Percentiles rank a stretch among this genome's conserved stretches.
phyloP scores from a whole-genome alignment of 2,329 filamentous ascomycete genomes.

The Colletotrichum sidae region DNA sequence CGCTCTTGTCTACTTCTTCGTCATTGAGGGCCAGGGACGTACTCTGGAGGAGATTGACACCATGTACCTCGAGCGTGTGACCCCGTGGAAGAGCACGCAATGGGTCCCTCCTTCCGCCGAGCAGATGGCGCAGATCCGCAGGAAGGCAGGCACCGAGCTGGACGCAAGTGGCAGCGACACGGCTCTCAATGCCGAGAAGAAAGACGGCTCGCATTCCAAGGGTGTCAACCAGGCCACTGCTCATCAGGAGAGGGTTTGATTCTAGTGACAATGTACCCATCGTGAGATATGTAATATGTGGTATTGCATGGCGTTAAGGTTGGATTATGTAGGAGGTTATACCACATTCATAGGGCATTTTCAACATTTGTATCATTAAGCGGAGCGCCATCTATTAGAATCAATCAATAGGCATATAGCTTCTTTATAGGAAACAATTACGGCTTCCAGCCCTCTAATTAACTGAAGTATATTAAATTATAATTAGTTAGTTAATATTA shows the following conservation, averaged over 20 bases:
- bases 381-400: no score
- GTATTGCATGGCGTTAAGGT: background rate
- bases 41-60: slow-evolving; percentile 84
- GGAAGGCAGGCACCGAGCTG: slow-evolving; percentile 54
- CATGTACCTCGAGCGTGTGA: slow-evolving; percentile 77
- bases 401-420: no score
- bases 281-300: background rate
- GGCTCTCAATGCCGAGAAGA: slow-evolving; percentile 25
- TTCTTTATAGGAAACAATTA: no score
- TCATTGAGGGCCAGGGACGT: slow-evolving; percentile 79
- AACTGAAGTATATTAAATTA: no score
- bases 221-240: slow-evolving; percentile 4
- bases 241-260: slow-evolving; percentile 30
- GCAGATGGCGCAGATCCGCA: slow-evolving; percentile 55
- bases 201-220: slow-evolving; percentile 5
- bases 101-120: slow-evolving; percentile 61
- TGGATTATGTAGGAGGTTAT: background rate
- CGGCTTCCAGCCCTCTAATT: no score
- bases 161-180: slow-evolving; percentile 40
- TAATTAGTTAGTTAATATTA: no score
- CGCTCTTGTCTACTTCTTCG: slow-evolving; percentile 79
- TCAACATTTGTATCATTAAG: no score
- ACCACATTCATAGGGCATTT: no score
- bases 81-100: slow-evolving; percentile 69
- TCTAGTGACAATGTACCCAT: fast-evolving